Evolutionary conservation across 148 eudicot species (phyloP).

Genomic region (Camellia granthamiana): DNA sequence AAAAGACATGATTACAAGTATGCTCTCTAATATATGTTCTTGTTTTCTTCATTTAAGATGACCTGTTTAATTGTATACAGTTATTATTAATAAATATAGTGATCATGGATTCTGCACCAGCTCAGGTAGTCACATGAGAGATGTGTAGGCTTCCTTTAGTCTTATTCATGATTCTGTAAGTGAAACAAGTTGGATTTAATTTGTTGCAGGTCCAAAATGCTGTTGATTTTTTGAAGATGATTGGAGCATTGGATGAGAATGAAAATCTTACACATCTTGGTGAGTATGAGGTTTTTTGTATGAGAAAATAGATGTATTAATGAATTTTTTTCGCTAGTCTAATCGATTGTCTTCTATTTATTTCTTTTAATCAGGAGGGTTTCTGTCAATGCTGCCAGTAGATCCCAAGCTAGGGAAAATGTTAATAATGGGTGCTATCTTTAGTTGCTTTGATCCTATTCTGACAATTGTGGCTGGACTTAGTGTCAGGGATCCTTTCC

Average conservation of each 20-base stretch:
- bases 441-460: constrained; percentile 95
- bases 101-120: neutral
- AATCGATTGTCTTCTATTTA: constrained; percentile 14
- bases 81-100: neutral
- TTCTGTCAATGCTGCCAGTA: constrained; percentile 86
- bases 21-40: neutral
- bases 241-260: constrained; percentile 89
- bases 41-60: neutral
- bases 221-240: constrained; percentile 81
- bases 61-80: neutral
- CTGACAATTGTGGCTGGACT: constrained; percentile 96
- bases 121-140: neutral
- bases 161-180: neutral
- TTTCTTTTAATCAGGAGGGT: constrained; percentile 52
- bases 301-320: neutral
- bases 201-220: constrained; percentile 90
- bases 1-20: neutral
- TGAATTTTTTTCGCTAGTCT: constrained; percentile 12
- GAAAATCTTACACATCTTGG: constrained; percentile 93
- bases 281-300: constrained; percentile 31
- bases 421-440: constrained; percentile 96
- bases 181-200: neutral
- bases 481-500: constrained; percentile 97
- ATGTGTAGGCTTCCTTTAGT: neutral
- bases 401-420: constrained; percentile 99